A percentile compares a stretch with the other conserved stretches of the same genome.
Evolutionary conservation across 2,329 filamentous ascomycete genomes (phyloP).

Genomic region (Claviceps arundinis): DNA sequence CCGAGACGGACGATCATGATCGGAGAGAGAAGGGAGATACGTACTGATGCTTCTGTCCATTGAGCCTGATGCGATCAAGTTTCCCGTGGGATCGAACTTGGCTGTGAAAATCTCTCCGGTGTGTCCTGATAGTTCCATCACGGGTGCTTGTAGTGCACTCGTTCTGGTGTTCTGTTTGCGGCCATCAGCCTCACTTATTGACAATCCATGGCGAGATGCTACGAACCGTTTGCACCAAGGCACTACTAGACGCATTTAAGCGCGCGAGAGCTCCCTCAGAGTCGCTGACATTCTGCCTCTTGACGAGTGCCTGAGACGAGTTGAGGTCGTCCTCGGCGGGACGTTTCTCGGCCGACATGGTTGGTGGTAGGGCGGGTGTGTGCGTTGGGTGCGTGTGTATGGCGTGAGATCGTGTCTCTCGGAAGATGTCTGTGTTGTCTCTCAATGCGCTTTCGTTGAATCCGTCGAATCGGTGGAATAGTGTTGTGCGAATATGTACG

Average conservation of each 20-base stretch:
- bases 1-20: too few species aligned
- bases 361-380: slow-evolving; percentile 21
- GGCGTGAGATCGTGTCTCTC: not conserved
- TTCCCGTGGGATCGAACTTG: slow-evolving; percentile 78
- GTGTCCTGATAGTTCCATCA: slow-evolving; percentile 82
- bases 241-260: slow-evolving; percentile 35
- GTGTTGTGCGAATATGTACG: not conserved
- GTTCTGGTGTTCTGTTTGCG: slow-evolving; percentile 55
- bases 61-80: slow-evolving; percentile 82
- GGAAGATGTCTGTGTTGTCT: not conserved
- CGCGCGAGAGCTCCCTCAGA: slow-evolving; percentile 35
- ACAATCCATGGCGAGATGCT: not conserved
- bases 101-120: slow-evolving; percentile 82
- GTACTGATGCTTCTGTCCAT: slow-evolving; percentile 86
- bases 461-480: not conserved
- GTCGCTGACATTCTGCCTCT: slow-evolving; percentile 61
- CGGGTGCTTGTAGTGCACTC: slow-evolving; percentile 72
- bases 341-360: slow-evolving; percentile 84
- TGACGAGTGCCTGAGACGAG: slow-evolving; percentile 70
- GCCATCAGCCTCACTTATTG: not conserved
- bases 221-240: slow-evolving; percentile 39
- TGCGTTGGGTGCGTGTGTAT: not conserved
- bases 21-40: slow-evolving; percentile 13
- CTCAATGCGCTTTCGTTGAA: not conserved
- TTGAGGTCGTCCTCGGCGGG: slow-evolving; percentile 76